Evolutionary conservation across 2,329 filamentous ascomycete species (phyloP).

Genomic region (Pestalotiopsis sp.): DNA sequence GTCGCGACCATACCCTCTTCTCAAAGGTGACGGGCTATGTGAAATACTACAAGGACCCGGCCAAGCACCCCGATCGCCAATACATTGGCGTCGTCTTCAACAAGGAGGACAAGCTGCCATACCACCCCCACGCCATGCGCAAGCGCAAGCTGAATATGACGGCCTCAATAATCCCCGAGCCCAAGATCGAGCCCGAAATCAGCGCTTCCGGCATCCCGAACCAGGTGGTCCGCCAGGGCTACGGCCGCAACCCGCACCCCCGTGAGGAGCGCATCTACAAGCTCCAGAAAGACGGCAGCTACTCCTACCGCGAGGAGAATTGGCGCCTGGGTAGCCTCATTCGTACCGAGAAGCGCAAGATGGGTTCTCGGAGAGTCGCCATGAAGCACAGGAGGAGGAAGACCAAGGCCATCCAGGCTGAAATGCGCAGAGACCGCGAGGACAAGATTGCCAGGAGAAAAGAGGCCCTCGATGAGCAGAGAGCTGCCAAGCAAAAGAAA

Average conservation of each 20-base stretch:
- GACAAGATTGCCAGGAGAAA: constrained; percentile 32
- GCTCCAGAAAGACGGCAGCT: constrained; percentile 48
- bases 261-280: constrained; percentile 50
- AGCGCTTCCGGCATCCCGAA: constrained; percentile 55
- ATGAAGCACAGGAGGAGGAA: constrained; percentile 40
- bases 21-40: constrained; percentile 86
- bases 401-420: constrained; percentile 28
- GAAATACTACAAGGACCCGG: constrained; percentile 92
- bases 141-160: constrained; percentile 77
- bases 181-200: constrained; percentile 37
- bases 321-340: constrained; percentile 60
- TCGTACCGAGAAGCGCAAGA: constrained; percentile 48
- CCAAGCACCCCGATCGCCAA: constrained; percentile 79
- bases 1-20: constrained; percentile 95
- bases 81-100: constrained; percentile 94
- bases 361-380: constrained; percentile 46
- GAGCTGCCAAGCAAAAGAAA: constrained; percentile 20
- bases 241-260: constrained; percentile 30
- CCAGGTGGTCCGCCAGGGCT: constrained; percentile 41
- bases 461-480: constrained; percentile 30
- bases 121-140: constrained; percentile 72
- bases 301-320: constrained; percentile 63
- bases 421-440: constrained; percentile 32
- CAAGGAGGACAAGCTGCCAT: constrained; percentile 78
- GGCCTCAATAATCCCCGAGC: constrained; percentile 46